Evolutionary conservation across 2,329 filamentous ascomycete genomes (phyloP).

Genomic region (Botrytis hyacinthi): DNA sequence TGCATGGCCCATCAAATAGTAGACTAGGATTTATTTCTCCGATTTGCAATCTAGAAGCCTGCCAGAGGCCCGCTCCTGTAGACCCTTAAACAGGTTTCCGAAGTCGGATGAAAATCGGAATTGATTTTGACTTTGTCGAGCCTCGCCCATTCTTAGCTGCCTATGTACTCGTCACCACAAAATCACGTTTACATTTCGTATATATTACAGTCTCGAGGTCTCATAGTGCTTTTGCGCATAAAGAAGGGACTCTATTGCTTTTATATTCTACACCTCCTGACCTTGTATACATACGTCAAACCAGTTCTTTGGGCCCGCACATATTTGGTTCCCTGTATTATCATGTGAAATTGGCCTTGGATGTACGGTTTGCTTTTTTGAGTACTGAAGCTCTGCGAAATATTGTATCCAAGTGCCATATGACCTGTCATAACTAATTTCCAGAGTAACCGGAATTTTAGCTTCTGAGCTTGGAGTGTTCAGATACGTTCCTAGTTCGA

Average conservation of each 20-base stretch:
- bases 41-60: not conserved
- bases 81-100: not conserved
- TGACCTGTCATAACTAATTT: not conserved
- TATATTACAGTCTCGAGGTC: not conserved
- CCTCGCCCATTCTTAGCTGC: not conserved
- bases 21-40: not conserved
- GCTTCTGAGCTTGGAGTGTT: not conserved
- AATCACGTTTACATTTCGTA: not conserved
- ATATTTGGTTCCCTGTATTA: not conserved
- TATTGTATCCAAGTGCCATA: not conserved
- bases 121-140: not conserved
- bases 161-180: not conserved
- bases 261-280: not conserved
- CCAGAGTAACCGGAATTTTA: not conserved
- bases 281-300: not conserved
- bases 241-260: not conserved
- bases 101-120: not conserved
- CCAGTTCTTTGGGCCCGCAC: not conserved
- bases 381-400: not conserved
- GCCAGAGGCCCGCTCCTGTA: not conserved
- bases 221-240: not conserved
- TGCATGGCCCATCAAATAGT: not conserved
- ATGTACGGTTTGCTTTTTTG: not conserved
- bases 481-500: too few relatives aligned
- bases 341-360: not conserved